These are phyloP conservation scores for Phytopythium montanum DNA, from an alignment of 352 stramenopile genomes.

Conservation along the genomic window DNA sequence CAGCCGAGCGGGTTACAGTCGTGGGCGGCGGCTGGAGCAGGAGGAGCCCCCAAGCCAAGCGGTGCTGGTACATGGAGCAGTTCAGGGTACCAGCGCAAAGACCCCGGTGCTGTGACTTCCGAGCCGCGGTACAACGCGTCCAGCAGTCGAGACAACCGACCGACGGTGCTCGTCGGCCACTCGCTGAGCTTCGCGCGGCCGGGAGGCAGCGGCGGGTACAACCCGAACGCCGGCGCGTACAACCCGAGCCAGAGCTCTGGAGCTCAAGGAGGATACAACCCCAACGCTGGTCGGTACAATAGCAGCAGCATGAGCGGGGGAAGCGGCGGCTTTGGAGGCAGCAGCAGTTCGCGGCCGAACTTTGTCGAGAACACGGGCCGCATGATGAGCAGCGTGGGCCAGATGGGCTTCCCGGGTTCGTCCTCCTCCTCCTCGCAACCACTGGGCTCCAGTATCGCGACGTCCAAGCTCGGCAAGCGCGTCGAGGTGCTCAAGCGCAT, in stretches of 20 bases:
- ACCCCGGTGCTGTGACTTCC: conserved; percentile 24
- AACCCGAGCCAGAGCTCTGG: conserved; percentile 37
- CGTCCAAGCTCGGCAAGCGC: conserved; percentile 68
- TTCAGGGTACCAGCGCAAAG: conserved; percentile 77
- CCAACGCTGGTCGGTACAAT: conserved; percentile 29
- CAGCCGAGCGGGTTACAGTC: conserved; percentile 48
- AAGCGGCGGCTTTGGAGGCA: conserved; percentile 19
- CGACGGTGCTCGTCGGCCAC: conserved; percentile 79
- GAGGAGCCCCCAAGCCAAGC: conserved; percentile 32
- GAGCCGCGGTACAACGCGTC: conserved; percentile 48
- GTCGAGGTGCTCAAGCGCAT: conserved; percentile 84
- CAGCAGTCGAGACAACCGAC: conserved; percentile 70
- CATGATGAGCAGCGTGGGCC: conserved; percentile 37
- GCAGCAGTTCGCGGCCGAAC: conserved; percentile 19
- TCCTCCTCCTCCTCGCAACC: conserved; percentile 51
- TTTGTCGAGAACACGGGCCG: conserved; percentile 62
- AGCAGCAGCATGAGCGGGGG: conserved; percentile 4
- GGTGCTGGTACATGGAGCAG: conserved; percentile 74
- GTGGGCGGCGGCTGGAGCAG: conserved; percentile 35
- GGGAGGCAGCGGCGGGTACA: conserved; percentile 41
- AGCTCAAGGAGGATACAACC: conserved; percentile 13
- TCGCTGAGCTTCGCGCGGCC: conserved; percentile 66
- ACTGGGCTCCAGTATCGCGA: conserved; percentile 31
- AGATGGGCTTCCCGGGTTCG: conserved; percentile 42
- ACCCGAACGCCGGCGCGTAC: conserved; percentile 33